Conservation (phyloP, 345 rosid genomes). For the Pistacia integerrima region DNA sequence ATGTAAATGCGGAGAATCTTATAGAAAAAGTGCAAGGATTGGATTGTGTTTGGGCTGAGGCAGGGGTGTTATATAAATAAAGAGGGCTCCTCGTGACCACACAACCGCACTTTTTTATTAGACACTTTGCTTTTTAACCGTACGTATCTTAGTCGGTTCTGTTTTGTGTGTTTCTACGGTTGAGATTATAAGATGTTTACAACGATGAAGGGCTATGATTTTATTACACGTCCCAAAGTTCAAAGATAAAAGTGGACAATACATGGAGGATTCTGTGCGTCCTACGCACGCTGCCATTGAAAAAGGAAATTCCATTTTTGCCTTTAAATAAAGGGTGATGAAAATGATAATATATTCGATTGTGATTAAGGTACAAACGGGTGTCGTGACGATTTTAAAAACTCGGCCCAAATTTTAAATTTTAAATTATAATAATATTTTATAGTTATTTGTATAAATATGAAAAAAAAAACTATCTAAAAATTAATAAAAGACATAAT, state of each 20-base stretch:
- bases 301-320: too few species aligned
- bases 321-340: too few species aligned
- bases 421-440: too few species aligned
- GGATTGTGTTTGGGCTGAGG: background rate
- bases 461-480: too few species aligned
- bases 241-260: background rate
- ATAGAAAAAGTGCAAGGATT: background rate
- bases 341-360: too few species aligned
- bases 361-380: too few species aligned
- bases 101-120: background rate
- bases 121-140: background rate
- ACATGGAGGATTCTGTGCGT: background rate
- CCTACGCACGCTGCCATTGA: background rate
- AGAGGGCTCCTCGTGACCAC: constrained; percentile 7
- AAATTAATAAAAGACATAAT: too few species aligned
- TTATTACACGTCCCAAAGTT: background rate
- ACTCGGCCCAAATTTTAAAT: too few species aligned
- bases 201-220: background rate
- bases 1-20: constrained; percentile 2
- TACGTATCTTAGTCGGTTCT: background rate
- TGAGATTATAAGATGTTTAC: background rate
- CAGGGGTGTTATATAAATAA: background rate
- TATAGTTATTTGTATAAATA: too few species aligned
- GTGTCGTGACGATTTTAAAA: too few species aligned
- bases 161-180: background rate